Evolutionary conservation across 768 basidiomycete genomes (phyloP), one percentile per base, ranked within the genome.

Genomic region (Brasilioporus rufonigricans): DNA sequence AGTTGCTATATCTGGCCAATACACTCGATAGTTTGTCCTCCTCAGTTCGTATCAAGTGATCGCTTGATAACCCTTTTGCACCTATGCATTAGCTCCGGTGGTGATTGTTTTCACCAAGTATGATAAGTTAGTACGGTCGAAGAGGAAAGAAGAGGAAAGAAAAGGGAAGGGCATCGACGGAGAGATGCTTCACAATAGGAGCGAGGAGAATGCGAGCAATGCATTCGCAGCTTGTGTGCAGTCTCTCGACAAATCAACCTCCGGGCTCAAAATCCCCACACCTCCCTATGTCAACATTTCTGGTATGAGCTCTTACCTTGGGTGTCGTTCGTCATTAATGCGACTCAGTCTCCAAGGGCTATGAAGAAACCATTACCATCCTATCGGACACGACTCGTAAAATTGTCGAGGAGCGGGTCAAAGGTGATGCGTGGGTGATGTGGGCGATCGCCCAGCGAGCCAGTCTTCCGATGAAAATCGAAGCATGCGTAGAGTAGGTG

Each of bases 91-190:
- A 56, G 55, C 33, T 9, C 55, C 50, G 1, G 50, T 56, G 5
- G 50, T 56, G 12, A 19, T 56, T n/a, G 40, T 52, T 11, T 56
- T 56, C 39, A 56, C 50, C 10, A 53, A 56, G 45, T 56, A 52
- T 8, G 55, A 56, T 53, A 10, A 41, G 4, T 40, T 56, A 3
- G 45, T 47, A 19, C 31, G 10, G 16, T 52, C 50, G 26, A 56
- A 56, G 40, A 11, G 19, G 19, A 29, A 38, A 7, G 49, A 56
- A 8, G 49, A 51, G 16, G 24, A 40, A n/a, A n/a, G n/a, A 8
- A 29, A 29, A 36, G 50, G 31, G 5, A 39, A 47, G 4, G 50
- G 39, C 19, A 8, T 24, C n/a, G 50, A 56, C 6, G 45, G 43
- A 32, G 50, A 43, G 19, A 48, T 24, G 10, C 26, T 56, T 5